These are phyloP conservation scores for Carex littledalei DNA, from an alignment of 176 grass and related monocot genomes.

Conservation along the genomic window DNA sequence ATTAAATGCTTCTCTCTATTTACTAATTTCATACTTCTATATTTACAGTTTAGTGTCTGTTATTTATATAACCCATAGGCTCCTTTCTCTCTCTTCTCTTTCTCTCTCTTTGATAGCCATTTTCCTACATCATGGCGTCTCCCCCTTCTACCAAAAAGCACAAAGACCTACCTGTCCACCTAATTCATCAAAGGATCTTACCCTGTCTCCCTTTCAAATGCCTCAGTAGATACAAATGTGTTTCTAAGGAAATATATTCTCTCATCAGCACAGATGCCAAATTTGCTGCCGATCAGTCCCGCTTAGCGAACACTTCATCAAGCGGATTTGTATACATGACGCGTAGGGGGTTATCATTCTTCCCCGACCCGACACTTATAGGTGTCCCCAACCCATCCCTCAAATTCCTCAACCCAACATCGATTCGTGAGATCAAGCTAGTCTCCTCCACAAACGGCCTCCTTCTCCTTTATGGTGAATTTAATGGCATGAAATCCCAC, in stretches of 20 bases:
- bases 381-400: neutral
- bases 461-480: neutral
- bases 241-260: neutral
- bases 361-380: neutral
- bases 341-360: neutral
- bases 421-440: neutral
- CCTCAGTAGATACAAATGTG: neutral
- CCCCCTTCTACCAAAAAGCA: neutral
- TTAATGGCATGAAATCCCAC: neutral
- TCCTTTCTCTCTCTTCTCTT: neutral
- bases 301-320: neutral
- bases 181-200: neutral
- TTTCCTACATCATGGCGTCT: neutral
- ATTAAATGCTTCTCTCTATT: too few species aligned
- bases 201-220: neutral
- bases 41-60: too few species aligned
- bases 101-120: neutral
- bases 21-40: too few species aligned
- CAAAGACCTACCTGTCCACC: neutral
- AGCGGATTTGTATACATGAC: neutral
- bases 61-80: too few species aligned
- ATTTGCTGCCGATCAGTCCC: neutral
- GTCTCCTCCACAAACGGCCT: neutral
- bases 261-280: neutral
- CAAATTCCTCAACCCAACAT: neutral